These are phyloP conservation scores for Tricholoma flavovirens DNA, from an alignment of 768 basidiomycete species.

Conservation along the genomic window DNA sequence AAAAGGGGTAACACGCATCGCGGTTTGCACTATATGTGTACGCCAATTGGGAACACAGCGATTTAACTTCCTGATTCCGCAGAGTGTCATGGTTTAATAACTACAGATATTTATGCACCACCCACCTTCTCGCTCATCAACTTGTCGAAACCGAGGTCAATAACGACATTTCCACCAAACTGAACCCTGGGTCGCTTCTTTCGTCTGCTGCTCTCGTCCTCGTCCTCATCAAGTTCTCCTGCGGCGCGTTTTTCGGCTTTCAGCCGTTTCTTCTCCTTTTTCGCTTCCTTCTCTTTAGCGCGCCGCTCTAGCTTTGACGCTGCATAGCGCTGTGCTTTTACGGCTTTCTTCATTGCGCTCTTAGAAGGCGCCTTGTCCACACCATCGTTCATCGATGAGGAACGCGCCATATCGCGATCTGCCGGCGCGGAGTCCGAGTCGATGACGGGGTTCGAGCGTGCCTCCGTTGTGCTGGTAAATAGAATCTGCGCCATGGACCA, in stretches of 20 bases:
- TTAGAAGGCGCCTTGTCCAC: constrained; percentile 52
- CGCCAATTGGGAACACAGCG: constrained; percentile 85
- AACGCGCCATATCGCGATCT: constrained; percentile 5
- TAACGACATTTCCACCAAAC: constrained; percentile 62
- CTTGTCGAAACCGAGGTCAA: constrained; percentile 92
- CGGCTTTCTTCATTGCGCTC: constrained; percentile 70
- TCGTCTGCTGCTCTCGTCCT: constrained; percentile 30
- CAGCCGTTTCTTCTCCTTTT: constrained; percentile 65
- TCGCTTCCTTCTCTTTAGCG: constrained; percentile 69
- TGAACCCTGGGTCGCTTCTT: constrained; percentile 36
- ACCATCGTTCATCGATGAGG: constrained; percentile 9
- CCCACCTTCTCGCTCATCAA: constrained; percentile 90
- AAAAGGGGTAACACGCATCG: constrained; percentile 62
- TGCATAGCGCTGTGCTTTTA: constrained; percentile 61
- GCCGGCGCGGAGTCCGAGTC: neutral
- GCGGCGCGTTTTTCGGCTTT: constrained; percentile 56
- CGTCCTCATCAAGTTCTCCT: constrained; percentile 51
- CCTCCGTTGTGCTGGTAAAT: neutral
- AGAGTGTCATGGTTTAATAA: constrained; percentile 13
- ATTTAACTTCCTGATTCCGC: constrained; percentile 73
- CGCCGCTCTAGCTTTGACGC: constrained; percentile 69
- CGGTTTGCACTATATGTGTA: constrained; percentile 90
- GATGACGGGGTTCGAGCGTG: constrained; percentile 3
- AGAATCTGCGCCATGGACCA: neutral
- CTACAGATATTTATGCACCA: constrained; percentile 7